These are phyloP conservation scores for Pseudocercospora macadamiae DNA, from an alignment of 2,329 filamentous ascomycete genomes.

Conservation along the genomic window DNA sequence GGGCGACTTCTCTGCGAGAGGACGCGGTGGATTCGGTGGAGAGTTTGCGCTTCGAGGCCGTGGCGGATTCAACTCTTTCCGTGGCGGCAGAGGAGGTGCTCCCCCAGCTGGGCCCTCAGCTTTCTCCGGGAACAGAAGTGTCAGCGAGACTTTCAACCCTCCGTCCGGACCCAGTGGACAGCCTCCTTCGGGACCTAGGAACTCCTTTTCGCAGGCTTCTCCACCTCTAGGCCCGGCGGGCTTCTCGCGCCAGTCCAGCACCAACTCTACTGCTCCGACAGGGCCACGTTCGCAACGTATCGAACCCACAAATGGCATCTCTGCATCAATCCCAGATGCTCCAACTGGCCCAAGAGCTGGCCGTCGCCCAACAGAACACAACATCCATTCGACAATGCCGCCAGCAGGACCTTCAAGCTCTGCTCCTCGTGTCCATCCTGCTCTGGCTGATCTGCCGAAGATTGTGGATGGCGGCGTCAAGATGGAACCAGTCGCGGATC, in stretches of 20 bases:
- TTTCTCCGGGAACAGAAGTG: conserved; percentile 10
- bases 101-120: conserved; percentile 15
- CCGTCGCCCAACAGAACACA: conserved; percentile 27
- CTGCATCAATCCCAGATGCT: conserved; percentile 27
- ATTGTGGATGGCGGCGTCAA: conserved; percentile 49
- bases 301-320: conserved; percentile 25
- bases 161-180: conserved; percentile 23
- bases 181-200: conserved; percentile 39
- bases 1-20: conserved; percentile 39
- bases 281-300: conserved; percentile 54
- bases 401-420: conserved; percentile 9
- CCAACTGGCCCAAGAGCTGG: conserved; percentile 33
- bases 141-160: conserved; percentile 19
- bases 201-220: conserved; percentile 31
- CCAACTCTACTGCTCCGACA: conserved; percentile 49
- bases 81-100: conserved; percentile 35
- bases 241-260: conserved; percentile 46
- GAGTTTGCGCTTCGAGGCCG: conserved; percentile 33
- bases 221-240: conserved; percentile 11
- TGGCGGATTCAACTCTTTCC: conserved; percentile 37
- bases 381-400: conserved; percentile 12
- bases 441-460: conserved; percentile 48
- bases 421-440: conserved; percentile 31
- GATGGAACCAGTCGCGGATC: conserved; percentile 47
- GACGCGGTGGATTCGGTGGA: conserved; percentile 44